These are phyloP conservation scores for Geotrichum aggregatum DNA, from an alignment of 1,139 yeast genomes.

Conservation along the genomic window DNA sequence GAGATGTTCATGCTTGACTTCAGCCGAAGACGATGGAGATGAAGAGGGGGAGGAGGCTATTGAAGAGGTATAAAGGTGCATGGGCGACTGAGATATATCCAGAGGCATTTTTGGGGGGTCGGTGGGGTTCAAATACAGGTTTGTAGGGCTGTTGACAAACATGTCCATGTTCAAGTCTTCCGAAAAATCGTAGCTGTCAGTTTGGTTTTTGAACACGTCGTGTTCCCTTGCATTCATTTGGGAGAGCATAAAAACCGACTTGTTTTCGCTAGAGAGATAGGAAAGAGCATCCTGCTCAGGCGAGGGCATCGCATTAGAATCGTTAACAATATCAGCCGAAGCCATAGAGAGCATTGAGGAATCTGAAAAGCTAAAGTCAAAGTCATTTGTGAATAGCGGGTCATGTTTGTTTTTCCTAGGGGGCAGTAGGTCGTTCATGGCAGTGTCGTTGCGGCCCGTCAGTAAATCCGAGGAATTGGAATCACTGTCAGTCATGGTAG, in stretches of 20 bases:
- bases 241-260: background rate
- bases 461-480: background rate
- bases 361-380: background rate
- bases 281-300: background rate
- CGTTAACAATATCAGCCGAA: background rate
- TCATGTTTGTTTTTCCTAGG: background rate
- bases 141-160: constrained; percentile 21
- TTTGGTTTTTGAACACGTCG: constrained; percentile 10
- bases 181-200: constrained; percentile 25
- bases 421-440: background rate
- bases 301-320: background rate
- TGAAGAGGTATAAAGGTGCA: constrained; percentile 15
- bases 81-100: background rate
- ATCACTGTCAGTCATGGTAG: background rate
- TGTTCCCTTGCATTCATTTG: background rate
- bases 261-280: background rate
- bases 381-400: no score
- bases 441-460: background rate
- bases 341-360: background rate
- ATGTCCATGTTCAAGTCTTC: constrained; percentile 30
- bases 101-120: background rate
- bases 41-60: constrained; percentile 12
- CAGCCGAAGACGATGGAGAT: background rate
- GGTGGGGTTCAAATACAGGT: background rate
- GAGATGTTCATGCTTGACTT: background rate